Percentiles rank a stretch among this genome's conserved stretches.
These are phyloP conservation scores for Solanum tarapatanum DNA, from an alignment of 257 asterid species.

Conservation along the genomic window DNA sequence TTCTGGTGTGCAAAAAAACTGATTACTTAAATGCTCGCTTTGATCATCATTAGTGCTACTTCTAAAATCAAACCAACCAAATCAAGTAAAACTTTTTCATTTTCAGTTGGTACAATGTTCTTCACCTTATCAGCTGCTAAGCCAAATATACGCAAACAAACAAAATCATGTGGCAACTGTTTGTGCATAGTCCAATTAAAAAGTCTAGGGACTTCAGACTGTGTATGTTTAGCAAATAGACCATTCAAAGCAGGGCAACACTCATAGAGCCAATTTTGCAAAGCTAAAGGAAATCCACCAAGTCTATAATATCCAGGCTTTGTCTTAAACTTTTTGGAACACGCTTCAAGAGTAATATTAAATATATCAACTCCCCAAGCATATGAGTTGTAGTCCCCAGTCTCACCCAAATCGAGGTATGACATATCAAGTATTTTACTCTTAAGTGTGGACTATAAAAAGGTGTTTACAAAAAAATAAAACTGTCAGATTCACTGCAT, in stretches of 20 bases:
- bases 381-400: not conserved
- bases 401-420: not conserved
- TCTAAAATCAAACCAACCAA: not conserved
- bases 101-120: not conserved
- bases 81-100: too few species aligned
- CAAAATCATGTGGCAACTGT: not conserved
- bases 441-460: not conserved
- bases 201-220: not conserved
- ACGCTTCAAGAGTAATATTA: not conserved
- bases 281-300: not conserved
- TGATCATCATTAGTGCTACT: not conserved
- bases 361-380: not conserved
- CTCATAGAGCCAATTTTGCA: not conserved
- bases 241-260: not conserved
- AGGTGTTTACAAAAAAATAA: too few species aligned
- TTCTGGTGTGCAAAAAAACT: not conserved
- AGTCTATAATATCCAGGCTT: not conserved
- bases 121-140: too few species aligned
- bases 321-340: not conserved
- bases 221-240: too few species aligned
- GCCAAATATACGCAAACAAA: too few species aligned
- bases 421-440: not conserved
- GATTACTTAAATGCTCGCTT: not conserved
- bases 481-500: too few species aligned
- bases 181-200: not conserved